Evolutionary conservation across 1,139 yeast species (phyloP).

Genomic region (Diutina neorugosa): DNA sequence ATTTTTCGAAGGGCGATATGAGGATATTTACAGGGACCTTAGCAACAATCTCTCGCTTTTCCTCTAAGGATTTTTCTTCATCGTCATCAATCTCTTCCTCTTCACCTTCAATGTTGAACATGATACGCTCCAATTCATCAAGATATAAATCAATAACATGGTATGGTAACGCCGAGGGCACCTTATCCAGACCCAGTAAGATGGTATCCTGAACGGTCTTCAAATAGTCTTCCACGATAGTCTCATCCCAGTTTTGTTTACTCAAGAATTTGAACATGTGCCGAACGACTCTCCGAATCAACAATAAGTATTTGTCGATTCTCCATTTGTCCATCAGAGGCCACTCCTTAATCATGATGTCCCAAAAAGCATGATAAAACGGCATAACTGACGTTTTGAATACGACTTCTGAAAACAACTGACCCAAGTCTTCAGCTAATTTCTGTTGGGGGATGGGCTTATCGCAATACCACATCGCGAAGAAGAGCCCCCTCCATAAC

Average conservation of each 20-base stretch:
- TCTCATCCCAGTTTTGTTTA: slow-evolving; percentile 42
- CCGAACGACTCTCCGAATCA: slow-evolving; percentile 66
- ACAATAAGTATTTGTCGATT: slow-evolving; percentile 72
- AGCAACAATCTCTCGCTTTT: slow-evolving; percentile 21
- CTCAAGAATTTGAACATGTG: slow-evolving; percentile 50
- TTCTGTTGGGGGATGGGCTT: slow-evolving; percentile 85
- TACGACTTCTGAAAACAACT: slow-evolving; percentile 38
- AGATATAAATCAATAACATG: slow-evolving; percentile 76
- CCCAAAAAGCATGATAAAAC: slow-evolving; percentile 75
- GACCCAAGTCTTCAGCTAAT: slow-evolving; percentile 64
- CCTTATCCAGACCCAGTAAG: slow-evolving; percentile 45
- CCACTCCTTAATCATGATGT: slow-evolving; percentile 75
- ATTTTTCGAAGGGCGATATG: slow-evolving; percentile 44
- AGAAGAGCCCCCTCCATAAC: slow-evolving; percentile 89
- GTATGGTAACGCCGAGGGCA: slow-evolving; percentile 70
- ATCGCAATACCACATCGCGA: slow-evolving; percentile 93
- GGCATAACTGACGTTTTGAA: slow-evolving; percentile 26
- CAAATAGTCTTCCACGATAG: slow-evolving; percentile 34
- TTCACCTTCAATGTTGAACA: slow-evolving; percentile 25
- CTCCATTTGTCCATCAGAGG: slow-evolving; percentile 72
- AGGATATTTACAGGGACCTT: slow-evolving; percentile 43
- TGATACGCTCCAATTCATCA: slow-evolving; percentile 69
- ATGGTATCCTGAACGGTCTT: slow-evolving; percentile 28
- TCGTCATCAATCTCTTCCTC: slow-evolving; percentile 18
- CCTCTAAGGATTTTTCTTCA: slow-evolving; percentile 6